These are phyloP conservation scores for Fusarium concolor DNA, from an alignment of 2,329 filamentous ascomycete species.

Conservation along the genomic window DNA sequence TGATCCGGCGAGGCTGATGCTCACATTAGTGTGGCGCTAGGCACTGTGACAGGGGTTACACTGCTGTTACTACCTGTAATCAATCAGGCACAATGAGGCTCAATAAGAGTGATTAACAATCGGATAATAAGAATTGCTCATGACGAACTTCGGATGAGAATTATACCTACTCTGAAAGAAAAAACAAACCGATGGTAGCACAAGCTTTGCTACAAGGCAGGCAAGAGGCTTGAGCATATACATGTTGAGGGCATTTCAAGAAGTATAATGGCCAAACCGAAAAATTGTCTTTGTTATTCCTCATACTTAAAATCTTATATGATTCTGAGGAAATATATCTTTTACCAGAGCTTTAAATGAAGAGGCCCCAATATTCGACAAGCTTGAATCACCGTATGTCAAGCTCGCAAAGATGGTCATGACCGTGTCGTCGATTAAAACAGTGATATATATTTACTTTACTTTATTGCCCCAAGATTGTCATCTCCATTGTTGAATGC, in stretches of 20 bases:
- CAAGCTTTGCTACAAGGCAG: no score
- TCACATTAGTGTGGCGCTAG: constrained; percentile 33
- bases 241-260: no score
- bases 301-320: background rate
- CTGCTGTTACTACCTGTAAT: background rate
- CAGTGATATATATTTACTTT: constrained; percentile 44
- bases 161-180: no score
- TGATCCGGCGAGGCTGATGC: constrained; percentile 45
- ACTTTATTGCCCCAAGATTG: constrained; percentile 23
- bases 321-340: background rate
- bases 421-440: constrained; percentile 39
- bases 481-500: constrained; percentile 32
- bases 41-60: background rate
- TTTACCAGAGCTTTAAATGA: background rate
- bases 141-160: no score
- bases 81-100: background rate
- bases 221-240: no score
- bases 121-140: background rate
- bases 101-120: background rate
- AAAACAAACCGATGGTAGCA: no score
- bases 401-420: constrained; percentile 17
- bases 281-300: background rate
- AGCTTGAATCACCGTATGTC: background rate
- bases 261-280: background rate
- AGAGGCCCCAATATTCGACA: background rate